Evolutionary conservation across 2,329 filamentous ascomycete species (phyloP), one percentile per base, ranked within the genome.

Genomic region (Lomentospora prolificans): DNA sequence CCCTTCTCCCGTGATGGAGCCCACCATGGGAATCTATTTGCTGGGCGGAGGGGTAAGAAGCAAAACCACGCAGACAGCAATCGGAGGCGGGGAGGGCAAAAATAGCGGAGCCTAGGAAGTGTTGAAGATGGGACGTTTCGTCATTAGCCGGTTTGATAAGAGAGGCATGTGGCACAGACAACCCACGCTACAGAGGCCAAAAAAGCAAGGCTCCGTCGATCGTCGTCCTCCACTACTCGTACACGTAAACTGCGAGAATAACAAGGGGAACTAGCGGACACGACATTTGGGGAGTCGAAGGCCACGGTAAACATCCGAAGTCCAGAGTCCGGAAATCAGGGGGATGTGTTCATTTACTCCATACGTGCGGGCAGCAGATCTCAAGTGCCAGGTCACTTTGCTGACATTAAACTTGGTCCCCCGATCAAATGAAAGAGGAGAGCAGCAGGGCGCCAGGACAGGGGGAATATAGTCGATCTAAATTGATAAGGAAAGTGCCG

Each of bases 381-480:
- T n/a, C 48, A 51, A 51, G 48, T 51, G 48, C 48, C 48, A 51
- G 48, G 48, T 51, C 48, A 30, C 48, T 51, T 46, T 39, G 12
- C n/a, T n/a, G n/a, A n/a, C n/a, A 6, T 39, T 39, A n/a, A 39
- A 39, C 36, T 39, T 7, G 36, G 36, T 39, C 19, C 36, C 36
- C 19, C 41, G n/a, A 9, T 46, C 41, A 22, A 6, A 46, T 46
- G 17, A 46, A n/a, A 9, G n/a, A 9, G 24, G 19, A 33, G 19
- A 46, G n/a, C 10, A 46, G n/a, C n/a, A n/a, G 19, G 24, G 24
- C 19, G 41, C 19, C 19, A 24, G 41, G n/a, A n/a, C n/a, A 25
- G 41, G 19, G 41, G 12, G 19, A 39, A 39, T 39, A 39, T n/a
- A 33, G 19, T n/a, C 19, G 14, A 17, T n/a, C 19, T 39, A n/a